Conservation (phyloP, 306 rosid genomes). For the Vigna hirtella region DNA sequence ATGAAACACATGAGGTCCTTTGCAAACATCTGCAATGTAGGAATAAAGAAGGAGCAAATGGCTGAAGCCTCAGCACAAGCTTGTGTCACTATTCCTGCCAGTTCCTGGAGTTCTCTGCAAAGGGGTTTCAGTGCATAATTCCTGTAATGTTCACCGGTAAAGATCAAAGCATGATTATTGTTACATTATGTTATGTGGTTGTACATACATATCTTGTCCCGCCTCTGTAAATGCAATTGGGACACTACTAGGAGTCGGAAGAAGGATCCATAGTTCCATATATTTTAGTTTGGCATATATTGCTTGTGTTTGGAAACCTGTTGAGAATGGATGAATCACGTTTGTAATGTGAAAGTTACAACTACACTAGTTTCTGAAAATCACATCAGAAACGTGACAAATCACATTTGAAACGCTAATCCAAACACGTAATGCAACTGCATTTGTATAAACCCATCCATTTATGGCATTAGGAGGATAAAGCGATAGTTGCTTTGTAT, state of each 20-base stretch:
- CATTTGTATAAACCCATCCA: slow-evolving; percentile 23
- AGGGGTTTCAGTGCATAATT: slow-evolving; percentile 77
- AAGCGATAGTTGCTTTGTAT: slow-evolving; percentile 3
- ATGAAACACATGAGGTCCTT: slow-evolving; percentile 96
- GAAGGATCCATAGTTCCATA: not conserved
- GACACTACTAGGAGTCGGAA: slow-evolving; percentile 17
- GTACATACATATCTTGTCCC: slow-evolving; percentile 18
- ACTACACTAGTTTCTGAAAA: too few species aligned
- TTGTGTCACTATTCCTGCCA: slow-evolving; percentile 65
- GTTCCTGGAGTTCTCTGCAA: slow-evolving; percentile 79
- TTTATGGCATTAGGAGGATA: slow-evolving; percentile 20
- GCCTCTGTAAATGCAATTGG: slow-evolving; percentile 50
- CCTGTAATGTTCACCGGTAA: slow-evolving; percentile 3
- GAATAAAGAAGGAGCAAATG: slow-evolving; percentile 72
- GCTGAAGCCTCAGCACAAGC: slow-evolving; percentile 83
- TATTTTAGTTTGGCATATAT: slow-evolving; percentile 15
- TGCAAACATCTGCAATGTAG: slow-evolving; percentile 90
- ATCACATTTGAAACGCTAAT: too few species aligned
- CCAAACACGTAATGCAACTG: not conserved
- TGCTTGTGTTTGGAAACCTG: not conserved
- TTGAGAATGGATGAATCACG: too few species aligned
- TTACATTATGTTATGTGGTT: slow-evolving; percentile 29
- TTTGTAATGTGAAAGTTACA: too few species aligned
- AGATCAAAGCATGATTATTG: slow-evolving; percentile 21
- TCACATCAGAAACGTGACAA: too few species aligned